Evolutionary conservation across 192 early-diverging fungal genomes (phyloP), one percentile per base, ranked within the genome.

Genomic region (Entomortierella beljakovae): DNA sequence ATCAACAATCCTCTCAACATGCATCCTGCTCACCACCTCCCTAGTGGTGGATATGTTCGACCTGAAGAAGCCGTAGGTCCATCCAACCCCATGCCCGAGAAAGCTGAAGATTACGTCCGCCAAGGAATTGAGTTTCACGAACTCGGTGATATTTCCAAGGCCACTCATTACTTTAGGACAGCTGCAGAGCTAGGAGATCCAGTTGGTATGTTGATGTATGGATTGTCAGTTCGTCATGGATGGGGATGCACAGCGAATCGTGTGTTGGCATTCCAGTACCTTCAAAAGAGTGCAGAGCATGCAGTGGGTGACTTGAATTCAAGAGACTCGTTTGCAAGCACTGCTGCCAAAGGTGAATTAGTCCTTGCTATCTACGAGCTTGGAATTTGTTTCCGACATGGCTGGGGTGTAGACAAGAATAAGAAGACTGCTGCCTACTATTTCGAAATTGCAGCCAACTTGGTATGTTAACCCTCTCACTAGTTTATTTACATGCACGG

Each of bases 311-410:
- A 89, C 38, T 67, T 91, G 40, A 86, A 85, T 33, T 83, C 87
- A 57, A 81, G 87, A 60, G 80, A 87, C 46, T 81, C 83, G 1
- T 86, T 88, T 35, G 86, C 85, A 0, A 71, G 62, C 29, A 86
- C 86, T 5, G 86, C 90, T 28, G 86, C 89, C 38, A 88, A 86
- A 55, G 86, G 89, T 23, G 92, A 92, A 64, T 61, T 94, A 61
- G 87, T 89, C 1, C 83, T 94, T 72, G 92, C 93, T 1, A 92
- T 94, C 37, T 92, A 92, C 68, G 93, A 94, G 69, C 83, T 94
- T 1, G 93, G 92, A 1, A 84, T 91, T 62, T 91, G 90, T 75
- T 94, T 91, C 70, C 86, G 89, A 53, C 92, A 94, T 80, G 93
- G 92, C 23, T 92, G 92, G 92, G 93, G 93, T 40, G 91, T 90